Evolutionary conservation across 192 early-diverging fungal species (phyloP).

Genomic region (Chytriomyces confervae): DNA sequence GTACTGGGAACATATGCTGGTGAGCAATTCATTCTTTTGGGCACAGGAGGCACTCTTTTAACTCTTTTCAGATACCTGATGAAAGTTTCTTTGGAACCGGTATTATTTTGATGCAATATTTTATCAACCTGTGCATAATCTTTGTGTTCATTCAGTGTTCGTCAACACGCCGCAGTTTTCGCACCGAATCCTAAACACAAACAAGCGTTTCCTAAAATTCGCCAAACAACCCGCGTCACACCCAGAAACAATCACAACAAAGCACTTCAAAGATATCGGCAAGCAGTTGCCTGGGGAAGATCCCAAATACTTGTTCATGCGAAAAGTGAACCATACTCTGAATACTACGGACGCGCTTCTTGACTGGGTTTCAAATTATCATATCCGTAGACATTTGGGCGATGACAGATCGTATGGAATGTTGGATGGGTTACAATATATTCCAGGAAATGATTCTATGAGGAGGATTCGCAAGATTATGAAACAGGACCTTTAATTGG

Average conservation of each 20-base stretch:
- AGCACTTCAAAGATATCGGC: constrained; percentile 1
- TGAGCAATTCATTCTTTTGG: neutral
- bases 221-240: constrained; percentile 13
- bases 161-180: constrained; percentile 37
- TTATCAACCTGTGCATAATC: too few species aligned
- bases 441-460: constrained; percentile 2
- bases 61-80: constrained; percentile 41
- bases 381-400: too few species aligned
- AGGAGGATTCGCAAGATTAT: constrained; percentile 9
- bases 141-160: neutral
- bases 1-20: constrained; percentile 38
- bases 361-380: constrained; percentile 47
- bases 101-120: neutral
- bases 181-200: constrained; percentile 24
- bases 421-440: constrained; percentile 17
- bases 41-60: neutral
- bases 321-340: constrained; percentile 45
- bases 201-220: constrained; percentile 43
- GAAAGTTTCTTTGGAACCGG: constrained; percentile 31
- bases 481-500: neutral
- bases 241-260: constrained; percentile 21
- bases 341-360: constrained; percentile 4
- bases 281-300: constrained; percentile 7
- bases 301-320: constrained; percentile 46
- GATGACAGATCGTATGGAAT: neutral